Percentiles rank a stretch among this genome's conserved stretches.
phyloP scores from a whole-genome alignment of 768 basidiomycete genomes.

The Pulveroboletus ravenelii region DNA sequence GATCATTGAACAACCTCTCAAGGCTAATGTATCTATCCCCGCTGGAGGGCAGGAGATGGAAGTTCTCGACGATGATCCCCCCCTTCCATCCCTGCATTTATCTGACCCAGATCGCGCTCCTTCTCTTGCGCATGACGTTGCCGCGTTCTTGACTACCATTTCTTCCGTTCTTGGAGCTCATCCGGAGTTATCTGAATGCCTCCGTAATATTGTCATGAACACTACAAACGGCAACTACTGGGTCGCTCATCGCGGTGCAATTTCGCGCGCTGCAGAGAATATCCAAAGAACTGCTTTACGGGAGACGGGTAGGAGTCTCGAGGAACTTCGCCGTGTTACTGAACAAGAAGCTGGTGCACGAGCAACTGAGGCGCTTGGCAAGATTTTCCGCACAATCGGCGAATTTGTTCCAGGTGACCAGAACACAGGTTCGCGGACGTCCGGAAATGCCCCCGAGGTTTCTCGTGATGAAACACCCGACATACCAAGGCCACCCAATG shows the following conservation, averaged over 20 bases:
- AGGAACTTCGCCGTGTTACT: conserved; percentile 41
- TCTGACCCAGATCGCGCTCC: conserved; percentile 26
- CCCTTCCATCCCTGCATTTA: conserved; percentile 44
- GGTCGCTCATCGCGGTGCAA: conserved; percentile 53
- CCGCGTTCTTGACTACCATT: conserved; percentile 53
- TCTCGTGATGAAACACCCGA: background rate
- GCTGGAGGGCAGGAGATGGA: conserved; percentile 11
- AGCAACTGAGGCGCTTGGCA: conserved; percentile 59
- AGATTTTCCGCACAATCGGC: conserved; percentile 53
- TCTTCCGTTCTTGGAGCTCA: conserved; percentile 54
- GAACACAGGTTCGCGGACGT: conserved; percentile 3
- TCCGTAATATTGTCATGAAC: conserved; percentile 62
- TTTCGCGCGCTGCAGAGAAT: conserved; percentile 54
- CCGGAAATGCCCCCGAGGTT: background rate
- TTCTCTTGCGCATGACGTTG: conserved; percentile 61
- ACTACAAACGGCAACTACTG: conserved; percentile 65
- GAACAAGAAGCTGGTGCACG: conserved; percentile 65
- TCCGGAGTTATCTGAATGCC: conserved; percentile 65
- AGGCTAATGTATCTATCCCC: conserved; percentile 6
- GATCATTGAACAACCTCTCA: conserved; percentile 21
- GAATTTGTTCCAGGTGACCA: conserved; percentile 25
- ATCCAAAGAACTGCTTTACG: conserved; percentile 44
- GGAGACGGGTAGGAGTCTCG: conserved; percentile 36
- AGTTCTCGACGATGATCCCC: conserved; percentile 39
- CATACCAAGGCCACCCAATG: conserved; percentile 4